A percentile compares a stretch with the other conserved stretches of the same genome.
Evolutionary conservation across 495 filamentous ascomycete species (phyloP).

Genomic region (Margaritispora aquatica): DNA sequence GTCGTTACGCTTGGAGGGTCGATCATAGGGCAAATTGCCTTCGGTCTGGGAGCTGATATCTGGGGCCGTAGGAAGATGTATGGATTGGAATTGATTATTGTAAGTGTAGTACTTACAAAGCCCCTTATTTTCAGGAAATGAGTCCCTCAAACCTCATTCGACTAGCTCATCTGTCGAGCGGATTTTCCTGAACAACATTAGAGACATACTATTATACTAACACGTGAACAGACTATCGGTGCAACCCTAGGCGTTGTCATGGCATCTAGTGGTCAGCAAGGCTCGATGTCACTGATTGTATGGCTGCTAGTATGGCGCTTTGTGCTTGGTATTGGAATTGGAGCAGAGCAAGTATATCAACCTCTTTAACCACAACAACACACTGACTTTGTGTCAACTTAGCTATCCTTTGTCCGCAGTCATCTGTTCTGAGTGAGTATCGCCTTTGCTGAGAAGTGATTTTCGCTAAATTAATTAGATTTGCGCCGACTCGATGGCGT

Average conservation of each 20-base stretch:
- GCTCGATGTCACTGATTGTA: constrained; percentile 55
- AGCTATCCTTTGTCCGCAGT: constrained; percentile 63
- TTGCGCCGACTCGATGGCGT: constrained; percentile 73
- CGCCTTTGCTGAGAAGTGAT: not conserved
- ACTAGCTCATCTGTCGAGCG: no score
- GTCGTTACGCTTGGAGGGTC: constrained; percentile 65
- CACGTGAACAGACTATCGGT: constrained; percentile 36
- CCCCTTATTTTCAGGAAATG: no score
- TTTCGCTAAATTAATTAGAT: constrained; percentile 40
- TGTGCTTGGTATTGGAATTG: constrained; percentile 56
- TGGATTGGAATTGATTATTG: constrained; percentile 58
- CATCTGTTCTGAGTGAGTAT: constrained; percentile 67
- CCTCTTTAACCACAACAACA: not conserved
- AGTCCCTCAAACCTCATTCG: no score
- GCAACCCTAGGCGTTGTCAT: constrained; percentile 49
- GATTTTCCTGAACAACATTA: no score
- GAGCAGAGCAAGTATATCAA: constrained; percentile 43
- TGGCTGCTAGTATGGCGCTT: constrained; percentile 70
- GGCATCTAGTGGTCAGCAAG: constrained; percentile 25
- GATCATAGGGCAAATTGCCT: constrained; percentile 64
- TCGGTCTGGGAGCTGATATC: constrained; percentile 60
- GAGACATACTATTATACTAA: no score
- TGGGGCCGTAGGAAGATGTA: constrained; percentile 72
- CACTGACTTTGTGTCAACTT: not conserved
- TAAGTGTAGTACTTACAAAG: no score